Conservation (phyloP, 169 alveolate genomes). For the Cryptosporidium muris region DNA sequence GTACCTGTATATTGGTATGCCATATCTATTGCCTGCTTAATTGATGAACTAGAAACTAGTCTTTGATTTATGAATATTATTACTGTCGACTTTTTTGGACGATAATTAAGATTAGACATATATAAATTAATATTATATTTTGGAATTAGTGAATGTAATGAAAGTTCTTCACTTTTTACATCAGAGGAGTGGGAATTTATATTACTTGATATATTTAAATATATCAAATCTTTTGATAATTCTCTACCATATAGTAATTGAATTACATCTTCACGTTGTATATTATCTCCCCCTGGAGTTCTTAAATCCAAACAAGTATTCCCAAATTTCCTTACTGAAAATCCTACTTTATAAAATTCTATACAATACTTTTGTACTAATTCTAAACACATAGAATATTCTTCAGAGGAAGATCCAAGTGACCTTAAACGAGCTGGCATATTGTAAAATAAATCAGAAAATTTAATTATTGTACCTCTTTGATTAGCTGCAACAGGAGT, state of each 20-base stretch:
- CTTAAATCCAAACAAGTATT: conserved; percentile 80
- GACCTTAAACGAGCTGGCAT: conserved; percentile 80
- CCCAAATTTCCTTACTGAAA: conserved; percentile 81
- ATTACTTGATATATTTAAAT: conserved; percentile 30
- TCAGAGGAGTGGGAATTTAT: background rate
- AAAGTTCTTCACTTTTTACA: background rate
- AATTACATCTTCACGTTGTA: conserved; percentile 5
- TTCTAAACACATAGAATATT: conserved; percentile 87
- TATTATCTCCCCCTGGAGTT: conserved; percentile 71
- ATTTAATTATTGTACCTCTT: conserved; percentile 85
- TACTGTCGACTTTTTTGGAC: conserved; percentile 83
- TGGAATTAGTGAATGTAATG: conserved; percentile 5
- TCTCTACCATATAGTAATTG: conserved; percentile 37
- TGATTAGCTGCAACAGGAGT: conserved; percentile 73
- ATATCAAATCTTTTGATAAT: conserved; percentile 35
- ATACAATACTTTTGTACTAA: conserved; percentile 90
- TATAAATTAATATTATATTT: conserved; percentile 24
- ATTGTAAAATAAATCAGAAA: conserved; percentile 86
- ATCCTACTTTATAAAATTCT: conserved; percentile 88
- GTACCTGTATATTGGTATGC: conserved; percentile 77
- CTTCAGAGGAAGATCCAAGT: conserved; percentile 79
- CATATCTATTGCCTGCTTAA: conserved; percentile 80
- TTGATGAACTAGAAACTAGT: conserved; percentile 87
- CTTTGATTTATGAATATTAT: conserved; percentile 95
- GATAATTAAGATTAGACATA: conserved; percentile 81